Evolutionary conservation across 345 rosid genomes (phyloP), one percentile per base, ranked within the genome.

Genomic region (Populus alba): DNA sequence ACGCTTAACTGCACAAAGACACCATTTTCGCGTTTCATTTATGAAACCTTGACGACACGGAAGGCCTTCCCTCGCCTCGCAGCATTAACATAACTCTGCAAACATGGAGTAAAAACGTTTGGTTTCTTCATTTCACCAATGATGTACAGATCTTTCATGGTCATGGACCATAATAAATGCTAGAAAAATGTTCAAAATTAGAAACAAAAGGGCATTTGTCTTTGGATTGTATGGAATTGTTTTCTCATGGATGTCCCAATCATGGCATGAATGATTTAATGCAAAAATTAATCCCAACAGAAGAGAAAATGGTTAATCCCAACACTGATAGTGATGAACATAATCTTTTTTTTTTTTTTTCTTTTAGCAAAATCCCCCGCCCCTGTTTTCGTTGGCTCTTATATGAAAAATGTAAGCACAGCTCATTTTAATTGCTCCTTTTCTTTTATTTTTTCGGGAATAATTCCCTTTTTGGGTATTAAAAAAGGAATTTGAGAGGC

Each of bases 161-260:
- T 38, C 78, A 71, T 72, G 83, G 87, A 76, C 85, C 88, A 83
- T 57, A 39, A 73, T 80, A 43, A 83, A 85, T 83, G 79, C 31
- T 39, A 35, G n/a, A 23, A n/a, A 20, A 59, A 59, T 10, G 12
- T 11, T 10, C 25, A 12, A 1, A 9, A 59, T 55, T 55, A n/a
- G 11, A 51, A 81, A 72, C 33, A 23, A 75, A 68, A 83, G 83
- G 88, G 75, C 85, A 73, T 47, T 70, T 75, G 45, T 41, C 13
- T 0, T 41, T 41, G 11, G 45, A 41, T 41, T 12, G 4, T 43
- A 43, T 43, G 15, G 37, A 33, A 33, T 33, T 33, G 11, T 2
- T 43, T 43, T 12, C 12, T 43, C 11, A 10, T 43, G 47, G 12
- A 43, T 43, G 15, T 43, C 47, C 12, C 47, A 11, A 43, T 43